These are phyloP conservation scores for Pezicula carpinea DNA, from an alignment of 2,329 filamentous ascomycete genomes.

Conservation along the genomic window DNA sequence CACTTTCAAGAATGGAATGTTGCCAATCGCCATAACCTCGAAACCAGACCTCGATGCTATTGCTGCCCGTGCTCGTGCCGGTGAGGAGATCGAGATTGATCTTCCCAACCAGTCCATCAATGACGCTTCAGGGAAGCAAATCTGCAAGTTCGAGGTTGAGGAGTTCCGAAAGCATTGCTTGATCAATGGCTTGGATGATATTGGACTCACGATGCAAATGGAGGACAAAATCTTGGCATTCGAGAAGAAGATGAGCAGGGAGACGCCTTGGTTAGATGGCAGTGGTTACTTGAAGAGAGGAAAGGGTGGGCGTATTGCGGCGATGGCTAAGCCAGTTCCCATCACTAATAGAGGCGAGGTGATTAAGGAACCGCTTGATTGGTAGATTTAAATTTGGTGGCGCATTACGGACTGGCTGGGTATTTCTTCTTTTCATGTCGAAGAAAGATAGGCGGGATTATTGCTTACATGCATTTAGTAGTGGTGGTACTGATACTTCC, in stretches of 20 bases:
- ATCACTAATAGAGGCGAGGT: conserved; percentile 86
- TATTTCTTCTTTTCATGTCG: too few relatives aligned
- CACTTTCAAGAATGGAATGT: conserved; percentile 99
- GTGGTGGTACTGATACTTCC: too few relatives aligned
- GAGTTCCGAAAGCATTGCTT: conserved; percentile 93
- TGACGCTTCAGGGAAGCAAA: conserved; percentile 65
- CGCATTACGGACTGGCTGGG: too few relatives aligned
- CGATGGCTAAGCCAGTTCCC: conserved; percentile 65
- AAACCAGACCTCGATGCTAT: conserved; percentile 62
- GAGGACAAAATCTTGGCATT: conserved; percentile 84
- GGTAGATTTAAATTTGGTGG: conserved; percentile 44
- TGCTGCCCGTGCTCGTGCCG: conserved; percentile 71
- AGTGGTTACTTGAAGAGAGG: conserved; percentile 69
- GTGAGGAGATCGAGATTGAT: conserved; percentile 83
- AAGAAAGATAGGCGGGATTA: too few relatives aligned
- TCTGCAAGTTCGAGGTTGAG: conserved; percentile 82
- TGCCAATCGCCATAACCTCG: conserved; percentile 74
- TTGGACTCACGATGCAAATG: conserved; percentile 88
- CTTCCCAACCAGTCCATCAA: conserved; percentile 80
- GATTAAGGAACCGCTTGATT: conserved; percentile 82
- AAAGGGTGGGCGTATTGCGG: conserved; percentile 49
- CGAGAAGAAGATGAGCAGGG: conserved; percentile 69
- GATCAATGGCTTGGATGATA: conserved; percentile 90
- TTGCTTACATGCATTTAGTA: too few relatives aligned
- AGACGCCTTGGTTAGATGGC: conserved; percentile 91